A percentile compares a stretch with the other conserved stretches of the same genome.
These are phyloP conservation scores for Schwanniomyces occidentalis DNA, from an alignment of 805 yeast species.

Conservation along the genomic window DNA sequence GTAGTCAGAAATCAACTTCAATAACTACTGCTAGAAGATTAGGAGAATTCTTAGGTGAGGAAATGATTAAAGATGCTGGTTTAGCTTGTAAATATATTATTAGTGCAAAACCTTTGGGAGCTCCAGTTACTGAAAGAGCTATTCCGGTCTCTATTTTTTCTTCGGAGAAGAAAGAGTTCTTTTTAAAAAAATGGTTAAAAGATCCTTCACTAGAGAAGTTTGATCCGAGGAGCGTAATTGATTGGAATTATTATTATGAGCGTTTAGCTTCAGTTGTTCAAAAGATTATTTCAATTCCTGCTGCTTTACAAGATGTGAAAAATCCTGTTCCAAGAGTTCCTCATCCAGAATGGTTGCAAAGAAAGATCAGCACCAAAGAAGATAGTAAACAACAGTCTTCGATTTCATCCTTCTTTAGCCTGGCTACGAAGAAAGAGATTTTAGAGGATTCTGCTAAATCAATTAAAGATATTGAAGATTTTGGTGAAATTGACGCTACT, in stretches of 20 bases:
- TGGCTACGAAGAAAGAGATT: conserved; percentile 42
- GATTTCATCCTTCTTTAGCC: conserved; percentile 56
- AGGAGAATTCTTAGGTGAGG: conserved; percentile 93
- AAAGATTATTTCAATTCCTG: conserved; percentile 95
- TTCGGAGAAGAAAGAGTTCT: conserved; percentile 78
- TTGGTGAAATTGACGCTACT: conserved; percentile 41
- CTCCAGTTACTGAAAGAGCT: conserved; percentile 95
- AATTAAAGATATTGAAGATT: conserved; percentile 74
- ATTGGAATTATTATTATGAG: conserved; percentile 91
- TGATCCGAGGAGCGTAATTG: conserved; percentile 86
- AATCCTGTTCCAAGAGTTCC: conserved; percentile 95
- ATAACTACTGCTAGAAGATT: conserved; percentile 92
- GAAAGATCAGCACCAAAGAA: conserved; percentile 55
- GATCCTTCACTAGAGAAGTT: conserved; percentile 75
- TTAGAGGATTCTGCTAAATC: conserved; percentile 36
- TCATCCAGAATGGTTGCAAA: conserved; percentile 92
- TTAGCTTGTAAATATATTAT: conserved; percentile 93
- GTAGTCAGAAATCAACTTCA: conserved; percentile 86
- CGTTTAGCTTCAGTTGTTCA: conserved; percentile 91
- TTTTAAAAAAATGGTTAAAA: conserved; percentile 81
- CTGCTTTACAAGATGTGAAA: conserved; percentile 81
- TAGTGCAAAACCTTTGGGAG: conserved; percentile 74
- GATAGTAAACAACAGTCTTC: conserved; percentile 75
- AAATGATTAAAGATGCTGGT: conserved; percentile 96
- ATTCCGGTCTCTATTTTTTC: conserved; percentile 95